A percentile compares a stretch with the other conserved stretches of the same genome.
phyloP scores from a whole-genome alignment of 2,329 filamentous ascomycete genomes.

The Polychaeton citri region DNA sequence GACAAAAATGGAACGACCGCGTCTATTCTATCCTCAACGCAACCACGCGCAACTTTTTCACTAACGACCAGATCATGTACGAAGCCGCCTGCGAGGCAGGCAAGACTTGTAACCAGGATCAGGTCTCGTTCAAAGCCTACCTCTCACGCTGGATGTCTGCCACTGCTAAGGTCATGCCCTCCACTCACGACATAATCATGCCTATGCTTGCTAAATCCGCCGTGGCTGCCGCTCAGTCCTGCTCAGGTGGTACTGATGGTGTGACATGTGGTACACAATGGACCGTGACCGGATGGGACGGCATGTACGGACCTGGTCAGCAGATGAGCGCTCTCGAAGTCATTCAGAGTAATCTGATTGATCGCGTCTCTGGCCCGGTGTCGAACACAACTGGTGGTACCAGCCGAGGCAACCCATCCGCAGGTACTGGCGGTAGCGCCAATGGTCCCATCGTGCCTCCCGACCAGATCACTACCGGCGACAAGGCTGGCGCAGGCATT shows the following conservation, averaged over 20 bases:
- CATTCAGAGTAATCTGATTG: slow-evolving; percentile 31
- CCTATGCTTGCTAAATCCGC: slow-evolving; percentile 42
- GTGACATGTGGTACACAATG: slow-evolving; percentile 33
- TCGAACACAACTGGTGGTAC: slow-evolving; percentile 40
- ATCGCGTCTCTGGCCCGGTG: slow-evolving; percentile 26
- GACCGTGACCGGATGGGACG: slow-evolving; percentile 30
- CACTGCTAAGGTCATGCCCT: slow-evolving; percentile 45
- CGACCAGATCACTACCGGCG: slow-evolving; percentile 40
- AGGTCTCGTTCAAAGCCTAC: slow-evolving; percentile 32
- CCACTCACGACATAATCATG: slow-evolving; percentile 37
- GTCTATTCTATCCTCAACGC: slow-evolving; percentile 13
- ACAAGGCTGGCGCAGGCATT: slow-evolving; percentile 58
- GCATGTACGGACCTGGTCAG: slow-evolving; percentile 39
- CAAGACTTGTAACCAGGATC: slow-evolving; percentile 30
- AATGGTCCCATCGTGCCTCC: slow-evolving; percentile 17
- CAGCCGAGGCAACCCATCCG: slow-evolving; percentile 31
- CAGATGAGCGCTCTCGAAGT: slow-evolving; percentile 45
- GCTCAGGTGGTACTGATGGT: slow-evolving; percentile 34
- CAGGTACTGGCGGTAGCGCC: slow-evolving; percentile 23
- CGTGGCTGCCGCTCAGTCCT: slow-evolving; percentile 39
- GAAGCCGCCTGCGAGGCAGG: slow-evolving; percentile 31
- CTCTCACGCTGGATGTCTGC: slow-evolving; percentile 38
- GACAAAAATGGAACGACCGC: slow-evolving; percentile 11
- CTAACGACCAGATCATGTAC: slow-evolving; percentile 24
- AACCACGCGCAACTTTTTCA: slow-evolving; percentile 26